Evolutionary conservation across 2,329 filamentous ascomycete genomes (phyloP).

Genomic region (Thermothelomyces thermophilus): DNA sequence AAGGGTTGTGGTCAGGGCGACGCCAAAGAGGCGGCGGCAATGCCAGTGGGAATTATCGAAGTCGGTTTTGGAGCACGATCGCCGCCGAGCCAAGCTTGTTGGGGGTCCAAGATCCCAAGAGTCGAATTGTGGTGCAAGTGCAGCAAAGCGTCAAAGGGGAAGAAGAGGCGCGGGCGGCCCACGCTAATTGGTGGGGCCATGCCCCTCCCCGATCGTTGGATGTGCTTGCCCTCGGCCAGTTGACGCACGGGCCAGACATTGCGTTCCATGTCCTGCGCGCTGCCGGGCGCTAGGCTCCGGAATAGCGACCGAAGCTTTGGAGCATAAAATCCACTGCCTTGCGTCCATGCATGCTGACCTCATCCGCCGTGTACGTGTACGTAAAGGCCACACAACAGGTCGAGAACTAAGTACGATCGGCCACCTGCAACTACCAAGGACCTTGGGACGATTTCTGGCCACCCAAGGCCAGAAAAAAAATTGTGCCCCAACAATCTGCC

Average conservation of each 20-base stretch:
- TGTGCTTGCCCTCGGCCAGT: conserved; percentile 1
- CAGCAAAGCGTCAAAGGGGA: conserved; percentile 2
- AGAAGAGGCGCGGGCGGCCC: conserved; percentile 3
- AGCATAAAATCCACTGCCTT: background rate
- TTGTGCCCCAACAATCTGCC: too few species aligned
- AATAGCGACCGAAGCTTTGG: background rate
- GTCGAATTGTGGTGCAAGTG: background rate
- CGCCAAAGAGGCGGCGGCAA: background rate
- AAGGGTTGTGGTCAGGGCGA: background rate
- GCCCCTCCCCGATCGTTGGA: conserved; percentile 1
- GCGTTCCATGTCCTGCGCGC: background rate
- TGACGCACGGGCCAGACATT: conserved; percentile 1
- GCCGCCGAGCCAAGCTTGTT: conserved; percentile 9
- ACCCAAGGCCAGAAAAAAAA: too few species aligned
- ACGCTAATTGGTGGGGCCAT: background rate
- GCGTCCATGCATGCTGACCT: conserved; percentile 1
- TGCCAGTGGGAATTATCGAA: background rate
- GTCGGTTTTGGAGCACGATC: background rate
- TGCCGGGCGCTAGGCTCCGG: background rate
- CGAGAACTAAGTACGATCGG: background rate
- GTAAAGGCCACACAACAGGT: background rate
- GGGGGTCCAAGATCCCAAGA: background rate
- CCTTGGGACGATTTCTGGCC: too few species aligned
- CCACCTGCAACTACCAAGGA: background rate
- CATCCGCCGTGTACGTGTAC: background rate